Base-by-base conservation (phyloP, 139 green algal genomes). In the Astrephomene gubernaculifera region DNA sequence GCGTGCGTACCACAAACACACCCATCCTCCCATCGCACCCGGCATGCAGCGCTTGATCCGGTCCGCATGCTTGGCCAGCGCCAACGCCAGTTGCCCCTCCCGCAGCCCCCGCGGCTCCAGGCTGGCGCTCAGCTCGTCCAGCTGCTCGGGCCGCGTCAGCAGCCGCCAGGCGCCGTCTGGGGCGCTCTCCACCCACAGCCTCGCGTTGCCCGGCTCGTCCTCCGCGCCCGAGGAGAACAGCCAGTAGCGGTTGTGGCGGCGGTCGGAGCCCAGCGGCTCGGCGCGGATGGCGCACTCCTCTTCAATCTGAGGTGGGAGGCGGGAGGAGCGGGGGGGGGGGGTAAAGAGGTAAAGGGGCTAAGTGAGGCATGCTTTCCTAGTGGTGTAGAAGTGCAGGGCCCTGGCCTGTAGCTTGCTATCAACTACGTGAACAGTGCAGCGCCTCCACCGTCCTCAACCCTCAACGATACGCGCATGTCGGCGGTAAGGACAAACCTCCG, bases 191-290 rank as follows among this genome's bases (percentile, higher is more conserved):
- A 94, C 61, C 78, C 86, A 93, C 39, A 94, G 44, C 29, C 88
- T 84, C 45, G 86, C 82, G 0, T 39, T 12, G 9, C 45, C 69
- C 0, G 76, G 49, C 41, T 93, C 90, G 24, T 22, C 64, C 36
- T 69, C 60, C 61, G 25, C 43, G 31, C 43, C 79, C 17, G 63
- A 70, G 2, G 52, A 54, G 33, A 96, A 80, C 17, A 89, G 90
- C 90, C 91, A 96, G 92, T 97, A 97, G 43, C 90, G 83, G 89
- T 97, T 97, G 87, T 92, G 88, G 33, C 95, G 88, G 29, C 96
- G 81, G 90, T 98, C 96, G 73, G 92, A 63, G 27, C 96, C 96
- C 31, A 98, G 81, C 0, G 94, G 92, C 89, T 94, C 88, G 49
- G 89, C 35, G 31, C 87, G 84, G n/a, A 90, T 89, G 53, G 70